These are phyloP conservation scores for Zymoseptoria tritici DNA, from an alignment of 2,329 filamentous ascomycete species.

Conservation along the genomic window DNA sequence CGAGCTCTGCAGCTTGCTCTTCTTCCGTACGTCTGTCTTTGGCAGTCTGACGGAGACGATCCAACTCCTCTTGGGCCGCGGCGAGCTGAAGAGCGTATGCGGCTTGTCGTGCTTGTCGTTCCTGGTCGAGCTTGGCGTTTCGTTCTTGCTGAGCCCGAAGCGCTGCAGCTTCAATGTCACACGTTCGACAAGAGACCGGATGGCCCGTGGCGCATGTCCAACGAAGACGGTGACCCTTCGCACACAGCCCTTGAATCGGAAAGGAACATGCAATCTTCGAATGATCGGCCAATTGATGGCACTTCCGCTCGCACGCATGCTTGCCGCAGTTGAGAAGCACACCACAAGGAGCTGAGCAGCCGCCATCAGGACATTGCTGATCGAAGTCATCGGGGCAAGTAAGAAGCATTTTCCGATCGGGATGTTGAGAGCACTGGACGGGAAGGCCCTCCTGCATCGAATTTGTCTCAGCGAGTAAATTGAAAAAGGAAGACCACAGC, in stretches of 20 bases:
- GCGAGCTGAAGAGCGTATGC: conserved; percentile 42
- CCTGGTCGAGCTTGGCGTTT: conserved; percentile 46
- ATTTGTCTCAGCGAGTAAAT: conserved; percentile 15
- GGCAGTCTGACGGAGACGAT: conserved; percentile 37
- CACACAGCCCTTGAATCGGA: conserved; percentile 43
- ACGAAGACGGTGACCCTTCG: conserved; percentile 43
- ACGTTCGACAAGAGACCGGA: conserved; percentile 42
- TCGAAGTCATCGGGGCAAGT: conserved; percentile 52
- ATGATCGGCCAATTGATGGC: conserved; percentile 57
- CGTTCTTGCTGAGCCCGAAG: conserved; percentile 38
- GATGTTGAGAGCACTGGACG: conserved; percentile 54
- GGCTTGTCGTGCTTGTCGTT: conserved; percentile 39
- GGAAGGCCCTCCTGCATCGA: conserved; percentile 50
- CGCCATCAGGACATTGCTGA: conserved; percentile 58
- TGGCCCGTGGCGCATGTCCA: conserved; percentile 41
- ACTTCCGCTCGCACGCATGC: conserved; percentile 53
- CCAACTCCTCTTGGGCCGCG: conserved; percentile 48
- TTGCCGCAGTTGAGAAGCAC: conserved; percentile 47
- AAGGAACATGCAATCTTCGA: conserved; percentile 44
- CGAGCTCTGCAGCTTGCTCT: conserved; percentile 38
- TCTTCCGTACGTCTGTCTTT: conserved; percentile 41
- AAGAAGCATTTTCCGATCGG: conserved; percentile 42
- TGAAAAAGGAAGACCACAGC: conserved; percentile 16
- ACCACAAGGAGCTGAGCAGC: conserved; percentile 55
- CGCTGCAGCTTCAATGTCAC: conserved; percentile 44